Evolutionary conservation across 495 filamentous ascomycete genomes (phyloP).

Genomic region (Penicillium steckii): DNA sequence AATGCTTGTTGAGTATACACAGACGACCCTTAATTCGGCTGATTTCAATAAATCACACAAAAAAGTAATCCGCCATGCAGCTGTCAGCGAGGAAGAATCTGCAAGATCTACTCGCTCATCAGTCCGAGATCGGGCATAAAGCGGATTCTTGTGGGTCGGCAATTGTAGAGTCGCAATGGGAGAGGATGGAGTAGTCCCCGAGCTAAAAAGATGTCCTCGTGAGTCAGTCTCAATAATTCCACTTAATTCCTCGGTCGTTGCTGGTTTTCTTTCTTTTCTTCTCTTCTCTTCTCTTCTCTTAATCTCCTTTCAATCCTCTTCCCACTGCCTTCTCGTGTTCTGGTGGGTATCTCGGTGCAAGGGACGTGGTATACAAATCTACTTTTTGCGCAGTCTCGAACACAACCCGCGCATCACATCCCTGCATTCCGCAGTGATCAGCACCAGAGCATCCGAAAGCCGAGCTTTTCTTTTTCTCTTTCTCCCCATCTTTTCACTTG

Average conservation of each 20-base stretch:
- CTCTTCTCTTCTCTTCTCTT: neutral
- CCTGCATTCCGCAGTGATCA: conserved; percentile 16
- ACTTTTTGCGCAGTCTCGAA: neutral
- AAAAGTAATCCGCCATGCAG: neutral
- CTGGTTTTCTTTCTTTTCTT: neutral
- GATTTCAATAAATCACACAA: neutral
- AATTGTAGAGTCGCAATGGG: conserved; percentile 7
- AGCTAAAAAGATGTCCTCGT: neutral
- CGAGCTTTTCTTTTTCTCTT: neutral
- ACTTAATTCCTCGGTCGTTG: neutral
- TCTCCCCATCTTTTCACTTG: neutral
- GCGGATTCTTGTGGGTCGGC: conserved; percentile 1
- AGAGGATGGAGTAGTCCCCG: conserved; percentile 1
- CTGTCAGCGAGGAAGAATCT: neutral
- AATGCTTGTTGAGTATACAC: neutral
- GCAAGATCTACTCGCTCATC: conserved; percentile 10
- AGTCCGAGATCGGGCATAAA: conserved; percentile 25
- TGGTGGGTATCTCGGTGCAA: neutral
- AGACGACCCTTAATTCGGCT: neutral
- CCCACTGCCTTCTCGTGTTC: neutral
- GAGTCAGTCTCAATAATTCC: conserved; percentile 1
- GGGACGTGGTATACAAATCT: no score
- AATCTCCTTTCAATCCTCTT: neutral
- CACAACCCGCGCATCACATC: conserved; percentile 4
- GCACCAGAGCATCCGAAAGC: conserved; percentile 6